These are phyloP conservation scores for Epichloe brachyelytri DNA, from an alignment of 2,329 filamentous ascomycete species.

Conservation along the genomic window DNA sequence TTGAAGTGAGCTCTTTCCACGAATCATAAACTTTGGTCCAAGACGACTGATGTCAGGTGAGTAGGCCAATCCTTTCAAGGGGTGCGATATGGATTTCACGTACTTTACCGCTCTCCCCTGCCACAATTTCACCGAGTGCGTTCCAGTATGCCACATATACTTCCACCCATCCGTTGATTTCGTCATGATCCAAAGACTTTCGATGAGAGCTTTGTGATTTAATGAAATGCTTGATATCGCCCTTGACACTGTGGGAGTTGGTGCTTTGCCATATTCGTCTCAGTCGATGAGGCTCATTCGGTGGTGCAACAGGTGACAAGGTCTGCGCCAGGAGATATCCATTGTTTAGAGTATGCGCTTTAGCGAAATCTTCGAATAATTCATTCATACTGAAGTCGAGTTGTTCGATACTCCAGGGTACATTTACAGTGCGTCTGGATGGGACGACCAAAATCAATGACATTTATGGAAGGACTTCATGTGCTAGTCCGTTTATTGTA, in stretches of 20 bases:
- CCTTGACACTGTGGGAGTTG: slow-evolving; percentile 50
- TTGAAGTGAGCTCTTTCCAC: slow-evolving; percentile 76
- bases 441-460: neutral
- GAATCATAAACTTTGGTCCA: slow-evolving; percentile 76
- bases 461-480: neutral
- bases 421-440: neutral
- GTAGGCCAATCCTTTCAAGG: neutral
- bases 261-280: slow-evolving; percentile 59
- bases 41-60: slow-evolving; percentile 32
- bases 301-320: slow-evolving; percentile 56
- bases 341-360: slow-evolving; percentile 50
- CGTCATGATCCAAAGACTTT: slow-evolving; percentile 46
- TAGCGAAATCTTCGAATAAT: slow-evolving; percentile 60
- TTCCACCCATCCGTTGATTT: slow-evolving; percentile 73
- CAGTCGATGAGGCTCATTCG: slow-evolving; percentile 50
- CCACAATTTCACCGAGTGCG: slow-evolving; percentile 59
- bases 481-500: neutral
- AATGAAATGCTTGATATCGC: slow-evolving; percentile 62
- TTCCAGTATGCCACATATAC: slow-evolving; percentile 79
- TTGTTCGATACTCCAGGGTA: neutral
- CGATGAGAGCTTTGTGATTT: slow-evolving; percentile 43
- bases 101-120: slow-evolving; percentile 29
- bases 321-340: slow-evolving; percentile 64
- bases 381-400: slow-evolving; percentile 46
- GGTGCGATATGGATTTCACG: slow-evolving; percentile 1